These are phyloP conservation scores for Syzygium malaccense DNA, from an alignment of 441 rosid species.

Conservation along the genomic window DNA sequence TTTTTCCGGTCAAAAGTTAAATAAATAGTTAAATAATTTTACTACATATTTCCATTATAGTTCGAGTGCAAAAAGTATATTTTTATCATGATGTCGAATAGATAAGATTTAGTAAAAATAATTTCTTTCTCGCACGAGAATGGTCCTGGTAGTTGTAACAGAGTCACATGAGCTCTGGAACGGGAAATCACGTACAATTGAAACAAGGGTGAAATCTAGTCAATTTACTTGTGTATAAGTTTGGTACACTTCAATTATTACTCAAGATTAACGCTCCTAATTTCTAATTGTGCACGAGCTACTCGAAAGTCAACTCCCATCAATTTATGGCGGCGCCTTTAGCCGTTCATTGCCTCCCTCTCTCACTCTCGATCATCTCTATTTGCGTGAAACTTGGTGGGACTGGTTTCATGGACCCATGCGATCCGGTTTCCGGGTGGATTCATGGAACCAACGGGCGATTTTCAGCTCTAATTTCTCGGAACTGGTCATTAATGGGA, in stretches of 20 bases:
- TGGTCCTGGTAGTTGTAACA: background rate
- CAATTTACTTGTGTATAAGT: rapidly evolving
- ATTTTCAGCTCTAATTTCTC: rapidly evolving
- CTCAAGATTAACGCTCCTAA: rapidly evolving
- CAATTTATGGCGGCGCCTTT: too few species aligned
- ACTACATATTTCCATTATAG: background rate
- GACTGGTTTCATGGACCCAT: too few species aligned
- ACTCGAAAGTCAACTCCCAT: background rate
- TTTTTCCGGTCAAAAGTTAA: background rate
- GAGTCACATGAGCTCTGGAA: background rate
- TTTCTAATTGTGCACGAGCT: background rate
- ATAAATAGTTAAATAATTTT: background rate
- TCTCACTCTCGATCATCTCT: too few species aligned
- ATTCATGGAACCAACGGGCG: rapidly evolving
- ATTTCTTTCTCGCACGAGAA: background rate
- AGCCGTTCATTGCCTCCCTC: too few species aligned
- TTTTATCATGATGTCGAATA: background rate
- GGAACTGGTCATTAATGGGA: too few species aligned
- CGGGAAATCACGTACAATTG: background rate
- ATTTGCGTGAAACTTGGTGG: too few species aligned
- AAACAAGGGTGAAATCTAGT: background rate
- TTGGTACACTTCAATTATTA: background rate
- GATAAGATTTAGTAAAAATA: background rate
- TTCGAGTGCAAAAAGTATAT: background rate
- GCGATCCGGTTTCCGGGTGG: rapidly evolving